phyloP scores from a whole-genome alignment of 495 filamentous ascomycete genomes.

The Parachaetomium inaequale region DNA sequence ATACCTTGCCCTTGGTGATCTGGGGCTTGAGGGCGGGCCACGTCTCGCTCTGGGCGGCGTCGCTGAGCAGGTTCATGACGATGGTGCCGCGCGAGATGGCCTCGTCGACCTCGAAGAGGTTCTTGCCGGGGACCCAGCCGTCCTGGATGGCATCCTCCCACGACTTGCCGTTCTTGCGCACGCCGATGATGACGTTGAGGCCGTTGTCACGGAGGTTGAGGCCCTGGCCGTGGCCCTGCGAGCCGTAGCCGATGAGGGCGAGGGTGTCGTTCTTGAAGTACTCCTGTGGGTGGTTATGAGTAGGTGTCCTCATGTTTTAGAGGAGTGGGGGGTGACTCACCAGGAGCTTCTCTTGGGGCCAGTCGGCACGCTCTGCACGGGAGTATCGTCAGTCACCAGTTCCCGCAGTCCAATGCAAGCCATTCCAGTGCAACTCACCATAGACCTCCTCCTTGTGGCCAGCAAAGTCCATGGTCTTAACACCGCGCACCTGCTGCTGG shows the following conservation, averaged over 20 bases:
- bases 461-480: conserved; percentile 93
- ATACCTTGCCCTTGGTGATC: conserved; percentile 93
- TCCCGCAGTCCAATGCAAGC: neutral
- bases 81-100: conserved; percentile 91
- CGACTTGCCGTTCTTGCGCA: conserved; percentile 94
- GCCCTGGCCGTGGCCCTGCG: conserved; percentile 96
- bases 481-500: conserved; percentile 66
- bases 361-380: conserved; percentile 83
- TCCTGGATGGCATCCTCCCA: conserved; percentile 97
- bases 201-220: conserved; percentile 99
- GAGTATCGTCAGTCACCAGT: neutral
- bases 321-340: conserved; percentile 48
- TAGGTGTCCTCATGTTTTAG: neutral
- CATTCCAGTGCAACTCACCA: conserved; percentile 49
- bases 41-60: conserved; percentile 96
- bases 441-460: conserved; percentile 89
- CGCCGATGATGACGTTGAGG: conserved; percentile 96
- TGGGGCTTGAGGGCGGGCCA: conserved; percentile 98
- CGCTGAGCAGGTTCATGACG: conserved; percentile 97
- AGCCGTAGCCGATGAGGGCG: conserved; percentile 98
- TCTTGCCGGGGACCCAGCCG: conserved; percentile 96
- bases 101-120: conserved; percentile 95
- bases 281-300: conserved; percentile 54
- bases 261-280: conserved; percentile 99
- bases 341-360: conserved; percentile 94